phyloP scores from a whole-genome alignment of 139 green algal genomes.

The Volvox reticuliferus region DNA sequence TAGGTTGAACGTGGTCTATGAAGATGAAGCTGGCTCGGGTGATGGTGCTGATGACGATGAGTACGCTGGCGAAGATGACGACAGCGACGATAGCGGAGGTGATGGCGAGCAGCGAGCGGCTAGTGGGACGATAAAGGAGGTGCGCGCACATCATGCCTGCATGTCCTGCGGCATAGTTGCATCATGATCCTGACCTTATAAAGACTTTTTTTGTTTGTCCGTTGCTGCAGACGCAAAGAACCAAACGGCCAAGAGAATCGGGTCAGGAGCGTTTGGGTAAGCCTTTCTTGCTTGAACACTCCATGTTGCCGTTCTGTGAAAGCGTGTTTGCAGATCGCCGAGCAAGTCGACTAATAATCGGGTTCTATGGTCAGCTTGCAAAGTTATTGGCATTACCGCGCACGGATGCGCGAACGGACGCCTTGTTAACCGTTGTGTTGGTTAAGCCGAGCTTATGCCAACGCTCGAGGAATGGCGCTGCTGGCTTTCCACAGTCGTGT shows the following conservation, averaged over 20 bases:
- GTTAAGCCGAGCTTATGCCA: background rate
- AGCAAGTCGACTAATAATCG: too few species aligned
- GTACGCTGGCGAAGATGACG: background rate
- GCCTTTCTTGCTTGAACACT: background rate
- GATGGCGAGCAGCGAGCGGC: background rate
- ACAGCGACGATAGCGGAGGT: too few species aligned
- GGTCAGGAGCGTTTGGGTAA: background rate
- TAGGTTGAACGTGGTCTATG: slow-evolving; percentile 33
- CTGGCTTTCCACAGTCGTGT: too few species aligned
- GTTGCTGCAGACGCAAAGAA: slow-evolving; percentile 1
- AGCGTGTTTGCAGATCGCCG: too few species aligned
- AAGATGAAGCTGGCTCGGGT: slow-evolving; percentile 29
- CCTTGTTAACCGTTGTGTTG: background rate
- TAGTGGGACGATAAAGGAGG: too few species aligned
- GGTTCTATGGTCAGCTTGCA: too few species aligned
- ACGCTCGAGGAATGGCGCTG: background rate
- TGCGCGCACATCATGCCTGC: too few species aligned
- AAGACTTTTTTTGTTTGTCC: too few species aligned
- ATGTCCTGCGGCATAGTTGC: background rate
- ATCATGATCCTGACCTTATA: too few species aligned
- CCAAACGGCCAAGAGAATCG: background rate
- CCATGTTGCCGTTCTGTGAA: too few species aligned
- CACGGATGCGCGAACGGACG: too few species aligned
- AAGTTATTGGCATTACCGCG: too few species aligned
- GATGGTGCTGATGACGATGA: background rate